Base-by-base conservation (phyloP, 2,329 filamentous ascomycete genomes). In the Ilyonectria sp. region DNA sequence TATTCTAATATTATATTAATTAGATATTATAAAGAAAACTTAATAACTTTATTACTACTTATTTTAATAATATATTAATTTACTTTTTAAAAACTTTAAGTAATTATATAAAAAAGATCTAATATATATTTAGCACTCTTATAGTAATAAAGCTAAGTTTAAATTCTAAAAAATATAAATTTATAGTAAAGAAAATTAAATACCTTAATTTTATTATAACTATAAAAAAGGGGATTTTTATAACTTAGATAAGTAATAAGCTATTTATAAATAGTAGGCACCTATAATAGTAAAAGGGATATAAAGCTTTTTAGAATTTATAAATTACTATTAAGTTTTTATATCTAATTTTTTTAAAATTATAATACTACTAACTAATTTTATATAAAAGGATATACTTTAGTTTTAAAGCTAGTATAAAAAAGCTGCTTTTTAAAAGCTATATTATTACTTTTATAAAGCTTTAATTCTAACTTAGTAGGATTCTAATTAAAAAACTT, bases 251-350 rank as follows among this genome's bases (percentile, higher is more conserved):
- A 44, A 44, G 5, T n/a, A 19, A 40, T 47, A 50, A 60, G 55
- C 29, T 35, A 59, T 53, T 11, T 43, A n/a, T 1, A 31, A 60
- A 1, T 60, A 60, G 13, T 13, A 29, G 29, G n/a, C 4, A 11
- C 13, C 26, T 17, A 37, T 43, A 43, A 17, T 23, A 43, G 3
- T 60, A 19, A 43, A 44, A 8, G 15, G 9, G 6, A 29, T 52
- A 23, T 37, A 50, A 26, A 60, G 56, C 19, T 50, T 60, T 17
- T 8, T 60, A 40, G 29, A 31, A 5, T 52, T 44, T 52, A 43
- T 10, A 9, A 60, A 40, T 33, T 60, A 40, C 19, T 60, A 52
- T 31, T 53, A 43, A 0, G 49, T 40, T 7, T 60, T 60, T 60
- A 60, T 60, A 2, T 1, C 3, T 1, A n/a, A 52, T 1, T 60